These are phyloP conservation scores for button mushroom (Agaricus bisporus) DNA, from an alignment of 768 basidiomycete genomes.

Conservation along the genomic window DNA sequence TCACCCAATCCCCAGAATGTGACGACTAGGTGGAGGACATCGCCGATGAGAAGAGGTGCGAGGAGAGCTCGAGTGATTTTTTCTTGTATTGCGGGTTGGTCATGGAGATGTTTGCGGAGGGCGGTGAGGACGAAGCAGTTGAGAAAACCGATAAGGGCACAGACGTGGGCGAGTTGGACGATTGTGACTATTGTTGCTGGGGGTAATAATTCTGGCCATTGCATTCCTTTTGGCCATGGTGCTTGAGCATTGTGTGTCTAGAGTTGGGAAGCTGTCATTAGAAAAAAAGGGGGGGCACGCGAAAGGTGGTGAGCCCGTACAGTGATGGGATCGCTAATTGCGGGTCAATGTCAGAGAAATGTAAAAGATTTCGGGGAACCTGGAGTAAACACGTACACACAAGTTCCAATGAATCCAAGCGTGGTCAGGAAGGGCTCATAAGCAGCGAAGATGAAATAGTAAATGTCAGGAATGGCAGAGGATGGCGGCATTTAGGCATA, in stretches of 20 bases:
- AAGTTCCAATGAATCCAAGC: slow-evolving; percentile 59
- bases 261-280: neutral
- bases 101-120: slow-evolving; percentile 51
- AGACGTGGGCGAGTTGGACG: slow-evolving; percentile 73
- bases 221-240: slow-evolving; percentile 51
- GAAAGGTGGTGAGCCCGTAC: slow-evolving; percentile 27
- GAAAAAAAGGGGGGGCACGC: neutral
- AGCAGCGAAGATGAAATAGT: slow-evolving; percentile 67
- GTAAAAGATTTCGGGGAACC: neutral
- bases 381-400: slow-evolving; percentile 29
- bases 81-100: slow-evolving; percentile 62
- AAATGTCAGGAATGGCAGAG: slow-evolving; percentile 67
- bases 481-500: slow-evolving; percentile 27
- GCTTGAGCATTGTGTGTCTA: slow-evolving; percentile 74
- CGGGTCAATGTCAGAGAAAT: neutral
- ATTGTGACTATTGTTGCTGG: slow-evolving; percentile 63
- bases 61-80: slow-evolving; percentile 60
- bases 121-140: slow-evolving; percentile 64
- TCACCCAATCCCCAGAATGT: slow-evolving; percentile 78
- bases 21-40: slow-evolving; percentile 57
- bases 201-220: slow-evolving; percentile 46
- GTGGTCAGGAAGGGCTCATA: slow-evolving; percentile 68
- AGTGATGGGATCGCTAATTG: slow-evolving; percentile 49
- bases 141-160: slow-evolving; percentile 64
- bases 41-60: slow-evolving; percentile 63